These are phyloP conservation scores for Plectosphaerella sp. DNA, from an alignment of 2,329 filamentous ascomycete species.

Conservation along the genomic window DNA sequence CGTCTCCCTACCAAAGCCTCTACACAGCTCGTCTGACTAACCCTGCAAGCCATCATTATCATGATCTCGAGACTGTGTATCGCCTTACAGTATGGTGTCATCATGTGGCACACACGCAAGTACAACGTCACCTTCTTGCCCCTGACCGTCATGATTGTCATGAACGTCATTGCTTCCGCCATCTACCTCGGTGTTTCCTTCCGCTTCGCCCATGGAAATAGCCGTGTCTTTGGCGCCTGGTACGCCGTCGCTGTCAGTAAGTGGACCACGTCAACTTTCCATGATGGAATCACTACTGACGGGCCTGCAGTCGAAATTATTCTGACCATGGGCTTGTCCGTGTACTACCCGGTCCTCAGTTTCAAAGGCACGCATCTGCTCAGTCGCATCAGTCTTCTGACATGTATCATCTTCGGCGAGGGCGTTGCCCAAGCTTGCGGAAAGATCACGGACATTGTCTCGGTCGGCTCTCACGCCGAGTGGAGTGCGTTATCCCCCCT, in stretches of 20 bases:
- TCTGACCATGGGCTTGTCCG: conserved; percentile 47
- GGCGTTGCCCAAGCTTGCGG: conserved; percentile 48
- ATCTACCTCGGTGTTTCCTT: conserved; percentile 39
- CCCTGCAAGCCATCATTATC: conserved; percentile 34
- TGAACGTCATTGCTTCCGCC: conserved; percentile 27
- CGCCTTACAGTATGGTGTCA: conserved; percentile 47
- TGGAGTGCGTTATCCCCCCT: conserved; percentile 26
- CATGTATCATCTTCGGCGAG: conserved; percentile 63
- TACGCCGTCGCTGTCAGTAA: conserved; percentile 42
- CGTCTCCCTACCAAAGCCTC: conserved; percentile 3
- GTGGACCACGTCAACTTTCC: neutral
- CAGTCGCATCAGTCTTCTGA: conserved; percentile 59
- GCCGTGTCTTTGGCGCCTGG: conserved; percentile 37
- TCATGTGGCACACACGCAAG: conserved; percentile 36
- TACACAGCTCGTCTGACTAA: neutral
- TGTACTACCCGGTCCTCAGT: conserved; percentile 49
- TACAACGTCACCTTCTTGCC: conserved; percentile 30
- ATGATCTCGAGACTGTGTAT: conserved; percentile 49
- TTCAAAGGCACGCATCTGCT: conserved; percentile 60
- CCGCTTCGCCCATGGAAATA: conserved; percentile 27
- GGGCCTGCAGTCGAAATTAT: conserved; percentile 38
- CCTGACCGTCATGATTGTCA: conserved; percentile 26
- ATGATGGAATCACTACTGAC: neutral
- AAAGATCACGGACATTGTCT: neutral
- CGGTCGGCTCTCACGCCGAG: conserved; percentile 18